Evolutionary conservation across 495 filamentous ascomycete genomes (phyloP), one percentile per base, ranked within the genome.

Genomic region (Annulohypoxylon maeteangense): DNA sequence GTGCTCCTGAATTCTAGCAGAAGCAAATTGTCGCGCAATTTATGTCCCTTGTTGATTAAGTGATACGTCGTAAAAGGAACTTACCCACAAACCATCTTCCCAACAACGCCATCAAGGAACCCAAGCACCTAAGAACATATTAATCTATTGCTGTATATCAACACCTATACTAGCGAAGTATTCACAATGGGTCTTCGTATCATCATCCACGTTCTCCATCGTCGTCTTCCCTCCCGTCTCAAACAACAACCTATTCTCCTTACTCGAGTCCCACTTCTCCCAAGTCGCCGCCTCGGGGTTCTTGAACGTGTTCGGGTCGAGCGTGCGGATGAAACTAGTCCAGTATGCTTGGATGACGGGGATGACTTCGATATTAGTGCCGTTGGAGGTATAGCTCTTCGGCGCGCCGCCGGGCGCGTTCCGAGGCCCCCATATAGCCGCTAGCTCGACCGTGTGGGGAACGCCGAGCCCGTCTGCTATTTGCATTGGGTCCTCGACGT

Each of bases 261-360:
- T 78, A 11, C 71, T 67, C 38, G 70, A 51, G n/a, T 62, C 50
- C 76, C 75, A 80, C 11, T 42, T 70, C 63, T 72, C 67, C 80
- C 79, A 81, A 0, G 29, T 34, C 0, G 78, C 75, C 22, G 77
- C 73, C 1, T 76, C 81, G 6, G 70, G 18, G 22, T 78, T 56
- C 36, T 83, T 81, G 58, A 80, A 72, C 20, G 67, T 86, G 72
- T 93, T 92, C 22, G 91, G 91, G 78, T 93, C 81, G 62, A 87
- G 85, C 0, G 82, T 81, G 55, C 84, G 78, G 62, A 92, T 88
- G 75, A 92, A 93, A 68, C 88, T 90, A 1, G 87, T 84, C 89
- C 88, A 91, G 74, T 92, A 92, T 0, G 81, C 84, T 68, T 91
- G 88, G 68, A 92, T 86, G 2, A 89, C 78, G 0, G 87, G 83